Conservation (phyloP, 352 stramenopile species). For the Phytophthora europaea region DNA sequence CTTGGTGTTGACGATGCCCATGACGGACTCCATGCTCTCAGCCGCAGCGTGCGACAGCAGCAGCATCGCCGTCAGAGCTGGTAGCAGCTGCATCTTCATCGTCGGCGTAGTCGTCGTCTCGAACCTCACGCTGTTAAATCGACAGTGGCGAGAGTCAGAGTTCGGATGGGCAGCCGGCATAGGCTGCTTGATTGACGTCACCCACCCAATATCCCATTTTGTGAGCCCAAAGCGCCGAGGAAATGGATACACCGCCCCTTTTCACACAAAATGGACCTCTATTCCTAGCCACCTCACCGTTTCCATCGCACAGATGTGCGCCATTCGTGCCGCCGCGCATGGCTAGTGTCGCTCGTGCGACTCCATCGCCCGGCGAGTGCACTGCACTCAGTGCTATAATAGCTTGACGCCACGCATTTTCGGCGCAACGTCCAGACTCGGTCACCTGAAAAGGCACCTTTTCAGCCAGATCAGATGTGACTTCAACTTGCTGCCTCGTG, state of each 20-base stretch:
- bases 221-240: background rate
- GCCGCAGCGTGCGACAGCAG: constrained; percentile 20
- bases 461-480: constrained; percentile 1
- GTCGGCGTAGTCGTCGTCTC: constrained; percentile 19
- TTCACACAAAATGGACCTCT: background rate
- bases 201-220: constrained; percentile 6
- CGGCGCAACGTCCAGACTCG: constrained; percentile 1
- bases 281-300: background rate
- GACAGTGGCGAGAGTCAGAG: constrained; percentile 39
- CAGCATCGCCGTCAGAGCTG: constrained; percentile 5
- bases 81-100: constrained; percentile 11
- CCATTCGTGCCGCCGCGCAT: background rate
- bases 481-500: background rate
- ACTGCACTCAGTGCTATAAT: background rate
- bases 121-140: constrained; percentile 16
- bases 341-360: background rate
- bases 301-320: constrained; percentile 1
- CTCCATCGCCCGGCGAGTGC: background rate
- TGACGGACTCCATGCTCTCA: constrained; percentile 46
- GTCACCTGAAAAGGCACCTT: constrained; percentile 10
- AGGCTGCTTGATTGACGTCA: constrained; percentile 31
- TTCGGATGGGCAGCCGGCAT: constrained; percentile 10
- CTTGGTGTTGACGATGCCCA: constrained; percentile 70
- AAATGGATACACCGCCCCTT: background rate
- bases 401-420: constrained; percentile 5